Conservation (phyloP, 306 rosid genomes). For the Dalbergia cochinchinensis region DNA sequence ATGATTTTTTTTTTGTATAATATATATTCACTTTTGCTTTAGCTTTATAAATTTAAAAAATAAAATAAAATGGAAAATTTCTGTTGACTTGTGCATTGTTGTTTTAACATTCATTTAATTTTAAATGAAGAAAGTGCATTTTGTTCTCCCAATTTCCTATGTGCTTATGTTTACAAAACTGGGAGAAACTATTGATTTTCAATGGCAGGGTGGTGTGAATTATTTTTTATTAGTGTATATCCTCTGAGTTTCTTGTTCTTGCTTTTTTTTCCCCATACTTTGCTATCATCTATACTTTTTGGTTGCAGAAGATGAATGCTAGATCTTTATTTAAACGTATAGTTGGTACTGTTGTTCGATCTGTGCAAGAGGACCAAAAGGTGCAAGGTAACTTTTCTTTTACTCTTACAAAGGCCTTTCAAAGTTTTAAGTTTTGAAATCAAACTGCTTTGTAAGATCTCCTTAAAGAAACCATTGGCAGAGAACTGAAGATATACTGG, state of each 20-base stretch:
- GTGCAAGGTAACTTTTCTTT: slow-evolving; percentile 74
- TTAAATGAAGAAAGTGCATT: neutral
- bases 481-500: too few relatives aligned
- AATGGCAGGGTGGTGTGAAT: neutral
- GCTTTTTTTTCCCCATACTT: neutral
- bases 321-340: slow-evolving; percentile 85
- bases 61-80: neutral
- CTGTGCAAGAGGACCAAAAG: slow-evolving; percentile 91
- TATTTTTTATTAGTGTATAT: too few relatives aligned
- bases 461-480: too few relatives aligned
- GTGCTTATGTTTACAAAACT: neutral
- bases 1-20: neutral
- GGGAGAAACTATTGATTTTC: neutral
- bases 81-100: neutral
- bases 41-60: neutral
- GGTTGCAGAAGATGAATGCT: slow-evolving; percentile 76
- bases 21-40: neutral
- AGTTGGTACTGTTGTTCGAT: slow-evolving; percentile 95
- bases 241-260: neutral
- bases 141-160: neutral
- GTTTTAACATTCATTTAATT: too few relatives aligned
- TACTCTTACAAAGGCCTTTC: slow-evolving; percentile 18
- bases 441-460: too few relatives aligned
- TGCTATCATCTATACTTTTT: slow-evolving; percentile 37
- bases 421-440: slow-evolving; percentile 19